Evolutionary conservation across 2,329 filamentous ascomycete genomes (phyloP), one percentile per base, ranked within the genome.

Genomic region (Penicillium sp.): DNA sequence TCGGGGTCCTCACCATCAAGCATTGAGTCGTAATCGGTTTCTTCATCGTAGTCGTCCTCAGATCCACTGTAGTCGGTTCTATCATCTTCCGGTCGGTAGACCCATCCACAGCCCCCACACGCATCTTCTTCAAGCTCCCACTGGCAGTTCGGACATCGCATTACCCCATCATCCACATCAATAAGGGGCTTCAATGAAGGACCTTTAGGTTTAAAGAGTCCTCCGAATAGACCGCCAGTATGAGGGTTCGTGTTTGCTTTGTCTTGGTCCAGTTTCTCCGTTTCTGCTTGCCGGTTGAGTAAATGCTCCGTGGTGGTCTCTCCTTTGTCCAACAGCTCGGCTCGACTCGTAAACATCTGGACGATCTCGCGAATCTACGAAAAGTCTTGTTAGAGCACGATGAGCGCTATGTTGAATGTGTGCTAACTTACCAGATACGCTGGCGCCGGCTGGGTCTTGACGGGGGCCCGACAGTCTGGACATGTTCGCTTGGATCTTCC

Each of bases 301-400:
- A 73, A 71, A 70, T 89, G 87, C 68, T 89, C 84, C 49, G 85
- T 83, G 4, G 83, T 77, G 2, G 85, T 87, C 73, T 90, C 87
- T 47, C 85, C 86, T 43, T 82, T 77, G 40, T 87, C 85, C 55
- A 89, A 76, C 41, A 89, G 77, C 68, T 89, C 86, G 36, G 78
- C 78, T 55, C 85, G 82, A 62, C 78, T 81, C 41, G 84, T 82
- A 72, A 89, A 88, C 61, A 88, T 78, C 59, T 85, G 80, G 24
- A 87, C 85, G 73, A 90, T 82, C 58, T 89, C 84, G 57, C 87
- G 83, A 54, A 90, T 81, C 84, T 86, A 65, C 22, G 49, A 24
- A 36, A 50, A 16, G 65, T 24, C 39, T 64, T 47, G 65, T 41
- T 41, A 53, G 52, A 43, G 18, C 55, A 27, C 7, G 27, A 6